Percentiles rank a stretch among this genome's conserved stretches.
These are phyloP conservation scores for Starmera stellimalicola DNA, from an alignment of 1,139 yeast species.

Conservation along the genomic window DNA sequence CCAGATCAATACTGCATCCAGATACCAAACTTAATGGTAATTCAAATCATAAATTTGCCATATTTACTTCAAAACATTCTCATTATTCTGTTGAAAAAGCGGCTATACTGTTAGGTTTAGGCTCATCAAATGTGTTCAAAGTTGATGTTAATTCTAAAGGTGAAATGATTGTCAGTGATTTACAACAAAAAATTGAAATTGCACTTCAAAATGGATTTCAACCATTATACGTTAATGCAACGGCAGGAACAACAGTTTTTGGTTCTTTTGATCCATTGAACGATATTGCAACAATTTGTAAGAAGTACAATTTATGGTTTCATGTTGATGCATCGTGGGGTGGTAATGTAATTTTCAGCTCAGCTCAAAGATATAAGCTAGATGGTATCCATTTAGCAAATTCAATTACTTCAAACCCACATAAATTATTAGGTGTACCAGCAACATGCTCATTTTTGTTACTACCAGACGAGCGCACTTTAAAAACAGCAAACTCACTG, in stretches of 20 bases:
- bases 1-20: conserved; percentile 58
- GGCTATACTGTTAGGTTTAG: conserved; percentile 69
- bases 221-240: conserved; percentile 71
- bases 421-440: conserved; percentile 87
- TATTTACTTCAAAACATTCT: conserved; percentile 63
- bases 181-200: conserved; percentile 34
- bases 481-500: conserved; percentile 67
- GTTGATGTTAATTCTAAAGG: conserved; percentile 52
- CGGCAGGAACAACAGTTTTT: conserved; percentile 86
- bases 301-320: conserved; percentile 53
- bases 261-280: conserved; percentile 72
- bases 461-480: conserved; percentile 55
- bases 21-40: conserved; percentile 63
- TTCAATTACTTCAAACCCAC: conserved; percentile 81
- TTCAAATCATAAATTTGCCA: conserved; percentile 45
- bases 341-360: conserved; percentile 68
- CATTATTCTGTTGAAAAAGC: conserved; percentile 82
- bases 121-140: conserved; percentile 53
- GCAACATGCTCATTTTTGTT: conserved; percentile 76
- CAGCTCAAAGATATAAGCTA: conserved; percentile 36
- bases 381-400: conserved; percentile 59
- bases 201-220: conserved; percentile 48
- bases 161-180: conserved; percentile 39
- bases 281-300: conserved; percentile 45
- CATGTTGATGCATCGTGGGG: conserved; percentile 94